Percentiles rank a stretch among this genome's conserved stretches.
phyloP scores from a whole-genome alignment of 1,284 basidiomycete species.

The Polyporus tsugae region DNA sequence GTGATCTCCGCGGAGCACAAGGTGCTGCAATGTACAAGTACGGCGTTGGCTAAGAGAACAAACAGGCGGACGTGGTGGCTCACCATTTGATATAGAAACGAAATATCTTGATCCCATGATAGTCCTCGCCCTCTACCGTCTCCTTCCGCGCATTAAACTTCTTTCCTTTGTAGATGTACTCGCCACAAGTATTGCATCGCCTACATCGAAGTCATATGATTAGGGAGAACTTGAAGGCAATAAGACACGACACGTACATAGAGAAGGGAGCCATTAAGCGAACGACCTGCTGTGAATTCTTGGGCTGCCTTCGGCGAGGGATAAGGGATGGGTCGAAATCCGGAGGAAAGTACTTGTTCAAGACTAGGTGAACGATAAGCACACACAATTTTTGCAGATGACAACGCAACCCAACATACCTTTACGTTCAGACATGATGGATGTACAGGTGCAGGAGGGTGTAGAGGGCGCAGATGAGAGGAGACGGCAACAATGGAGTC shows the following conservation, averaged over 20 bases:
- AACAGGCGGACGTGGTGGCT: constrained; percentile 33
- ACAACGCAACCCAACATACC: constrained; percentile 49
- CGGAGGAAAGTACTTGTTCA: constrained; percentile 93
- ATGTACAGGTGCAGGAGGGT: background rate
- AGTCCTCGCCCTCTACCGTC: constrained; percentile 96
- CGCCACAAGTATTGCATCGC: constrained; percentile 95
- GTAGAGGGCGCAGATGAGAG: background rate
- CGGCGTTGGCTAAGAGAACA: background rate
- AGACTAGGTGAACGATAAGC: constrained; percentile 53
- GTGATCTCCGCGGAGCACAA: constrained; percentile 98
- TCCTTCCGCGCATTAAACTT: constrained; percentile 99
- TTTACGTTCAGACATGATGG: constrained; percentile 89
- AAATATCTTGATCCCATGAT: constrained; percentile 97
- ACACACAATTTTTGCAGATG: background rate
- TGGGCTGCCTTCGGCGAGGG: constrained; percentile 86
- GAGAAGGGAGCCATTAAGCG: constrained; percentile 99
- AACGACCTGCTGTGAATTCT: constrained; percentile 95
- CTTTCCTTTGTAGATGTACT: constrained; percentile 98
- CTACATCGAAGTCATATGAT: constrained; percentile 46
- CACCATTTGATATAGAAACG: constrained; percentile 87
- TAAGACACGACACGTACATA: constrained; percentile 68
- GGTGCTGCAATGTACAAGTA: constrained; percentile 59
- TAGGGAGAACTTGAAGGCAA: background rate
- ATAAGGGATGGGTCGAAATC: constrained; percentile 99
- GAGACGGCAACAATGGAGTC: background rate